Base-by-base conservation (phyloP, 2,329 filamentous ascomycete species). In the Myriosclerotinia scirpicola region DNA sequence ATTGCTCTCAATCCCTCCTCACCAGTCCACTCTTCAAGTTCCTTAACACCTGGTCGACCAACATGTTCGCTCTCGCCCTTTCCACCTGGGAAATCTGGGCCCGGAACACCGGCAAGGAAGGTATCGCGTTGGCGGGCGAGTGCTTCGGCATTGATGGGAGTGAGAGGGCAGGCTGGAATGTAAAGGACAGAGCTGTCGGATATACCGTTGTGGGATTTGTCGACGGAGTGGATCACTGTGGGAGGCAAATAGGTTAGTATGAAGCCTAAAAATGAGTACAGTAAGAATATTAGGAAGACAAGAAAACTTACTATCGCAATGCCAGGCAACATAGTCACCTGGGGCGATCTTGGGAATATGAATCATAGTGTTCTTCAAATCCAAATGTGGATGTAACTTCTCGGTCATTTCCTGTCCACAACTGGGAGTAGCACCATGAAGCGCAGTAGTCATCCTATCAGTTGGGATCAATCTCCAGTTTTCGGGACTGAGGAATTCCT, bases 141-240 rank as follows among this genome's bases (percentile, higher is more conserved):
- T 74, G 93, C 94, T 26, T 84, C 78, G 0, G 90, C 87, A 73
- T 95, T 97, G 55, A 82, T 80, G 60, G 88, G 85, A 0, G 92
- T 96, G 40, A 92, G 82, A 0, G 93, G 93, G 65, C 91, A 95
- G 0, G 91, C 88, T 0, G 93, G 93, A 65, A 97, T 96, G 74
- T 97, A 97, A 68, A 97, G 75, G 0, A 97, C 93, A 72, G 89
- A 93, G 0, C 90, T 92, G 77, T 97, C 93, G 0, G 80, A 78
- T 1, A 79, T 81, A 1, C 93, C 94, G 1, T 78, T 78, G 75
- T 97, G 93, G 1, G 88, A 81, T 71, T 86, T 88, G 79, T 97
- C 93, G 0, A 97, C 93, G 0, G 92, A 86, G 76, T 97, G 93
- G 15, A 71, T 67, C 6, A 82, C 62, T 65, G 14, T 56, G 4